Percentiles rank a stretch among this genome's conserved stretches.
These are phyloP conservation scores for Vitis rotundifolia DNA, from an alignment of 164 flowering plant species.

Conservation along the genomic window DNA sequence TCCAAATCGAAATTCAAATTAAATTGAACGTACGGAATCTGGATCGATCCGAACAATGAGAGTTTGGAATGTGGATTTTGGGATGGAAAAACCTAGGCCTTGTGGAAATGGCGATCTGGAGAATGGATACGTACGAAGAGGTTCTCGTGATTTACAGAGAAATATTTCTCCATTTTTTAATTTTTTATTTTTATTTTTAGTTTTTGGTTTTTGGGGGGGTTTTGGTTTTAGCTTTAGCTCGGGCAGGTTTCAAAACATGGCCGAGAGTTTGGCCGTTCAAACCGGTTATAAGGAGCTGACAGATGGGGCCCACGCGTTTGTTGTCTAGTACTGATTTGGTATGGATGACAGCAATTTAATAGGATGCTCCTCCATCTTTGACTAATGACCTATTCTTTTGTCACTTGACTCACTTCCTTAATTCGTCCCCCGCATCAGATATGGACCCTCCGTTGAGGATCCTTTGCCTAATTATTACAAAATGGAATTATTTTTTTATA, in stretches of 20 bases:
- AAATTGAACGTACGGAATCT: not conserved
- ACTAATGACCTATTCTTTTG: too few species aligned
- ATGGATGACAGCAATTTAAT: not conserved
- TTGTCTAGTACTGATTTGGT: not conserved
- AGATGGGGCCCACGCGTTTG: not conserved
- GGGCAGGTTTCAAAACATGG: not conserved
- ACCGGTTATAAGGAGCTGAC: not conserved
- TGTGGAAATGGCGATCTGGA: conserved; percentile 2
- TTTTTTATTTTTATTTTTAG: not conserved
- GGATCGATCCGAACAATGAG: conserved; percentile 4
- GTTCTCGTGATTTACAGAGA: conserved; percentile 7
- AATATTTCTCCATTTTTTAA: not conserved
- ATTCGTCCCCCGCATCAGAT: too few species aligned
- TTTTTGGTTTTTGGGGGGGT: not conserved
- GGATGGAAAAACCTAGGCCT: not conserved
- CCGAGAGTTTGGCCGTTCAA: conserved; percentile 1
- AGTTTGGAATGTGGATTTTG: not conserved
- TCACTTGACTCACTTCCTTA: too few species aligned
- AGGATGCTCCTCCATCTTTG: not conserved
- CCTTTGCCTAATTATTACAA: too few species aligned
- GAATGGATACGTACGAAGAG: not conserved
- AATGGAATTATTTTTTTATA: too few species aligned
- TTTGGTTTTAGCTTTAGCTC: not conserved
- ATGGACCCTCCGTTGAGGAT: too few species aligned
- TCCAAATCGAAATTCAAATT: not conserved